These are phyloP conservation scores for Penicillium hordei DNA, from an alignment of 2,329 filamentous ascomycete species.

Conservation along the genomic window DNA sequence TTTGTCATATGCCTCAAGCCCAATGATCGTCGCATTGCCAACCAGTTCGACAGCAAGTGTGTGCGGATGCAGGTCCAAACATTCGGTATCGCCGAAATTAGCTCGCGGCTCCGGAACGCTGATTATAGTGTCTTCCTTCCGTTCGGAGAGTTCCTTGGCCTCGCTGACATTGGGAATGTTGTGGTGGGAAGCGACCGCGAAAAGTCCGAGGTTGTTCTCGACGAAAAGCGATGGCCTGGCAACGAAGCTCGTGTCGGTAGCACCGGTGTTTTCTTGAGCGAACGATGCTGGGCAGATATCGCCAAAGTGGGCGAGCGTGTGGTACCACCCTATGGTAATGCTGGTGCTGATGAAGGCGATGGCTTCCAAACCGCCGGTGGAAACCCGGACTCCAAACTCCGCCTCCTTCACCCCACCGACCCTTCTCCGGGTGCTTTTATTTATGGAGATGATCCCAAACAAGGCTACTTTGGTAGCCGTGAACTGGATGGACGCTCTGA, in stretches of 20 bases:
- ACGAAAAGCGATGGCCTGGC: conserved; percentile 85
- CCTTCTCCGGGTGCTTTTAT: conserved; percentile 60
- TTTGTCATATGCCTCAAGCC: conserved; percentile 97
- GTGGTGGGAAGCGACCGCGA: conserved; percentile 91
- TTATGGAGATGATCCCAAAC: conserved; percentile 71
- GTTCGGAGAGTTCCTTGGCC: conserved; percentile 90
- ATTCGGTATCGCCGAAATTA: conserved; percentile 95
- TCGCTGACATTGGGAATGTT: conserved; percentile 78
- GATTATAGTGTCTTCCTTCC: conserved; percentile 96
- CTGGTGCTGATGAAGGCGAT: conserved; percentile 56
- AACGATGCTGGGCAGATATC: conserved; percentile 92
- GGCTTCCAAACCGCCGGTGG: conserved; percentile 55
- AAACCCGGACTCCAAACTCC: conserved; percentile 54
- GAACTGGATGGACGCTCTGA: conserved; percentile 87
- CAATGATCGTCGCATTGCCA: conserved; percentile 93
- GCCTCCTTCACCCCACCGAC: conserved; percentile 51
- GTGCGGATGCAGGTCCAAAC: conserved; percentile 92
- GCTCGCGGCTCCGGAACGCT: conserved; percentile 83
- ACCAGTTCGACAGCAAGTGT: conserved; percentile 98
- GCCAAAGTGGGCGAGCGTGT: conserved; percentile 68
- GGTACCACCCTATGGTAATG: conserved; percentile 60
- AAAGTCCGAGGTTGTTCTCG: conserved; percentile 85
- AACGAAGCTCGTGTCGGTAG: conserved; percentile 90
- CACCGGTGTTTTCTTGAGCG: conserved; percentile 93
- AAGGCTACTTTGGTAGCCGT: conserved; percentile 76